Percentiles rank a stretch among this genome's conserved stretches.
Conservation (phyloP, 2,329 filamentous ascomycete species). For the Paecilomyces formosus region DNA sequence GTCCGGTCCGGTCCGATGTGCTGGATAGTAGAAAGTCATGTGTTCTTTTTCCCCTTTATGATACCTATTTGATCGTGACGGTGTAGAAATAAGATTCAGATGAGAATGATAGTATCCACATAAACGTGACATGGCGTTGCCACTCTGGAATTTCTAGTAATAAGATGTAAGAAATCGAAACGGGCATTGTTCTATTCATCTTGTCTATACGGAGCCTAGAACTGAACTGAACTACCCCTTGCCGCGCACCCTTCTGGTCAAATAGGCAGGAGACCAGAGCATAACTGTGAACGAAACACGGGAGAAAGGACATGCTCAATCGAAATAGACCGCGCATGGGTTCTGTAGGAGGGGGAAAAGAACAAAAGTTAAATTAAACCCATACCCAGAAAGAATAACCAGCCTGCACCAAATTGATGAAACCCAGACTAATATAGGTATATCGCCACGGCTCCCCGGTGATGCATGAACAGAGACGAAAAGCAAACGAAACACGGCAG, state of each 20-base stretch:
- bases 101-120: too few relatives aligned
- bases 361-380: neutral
- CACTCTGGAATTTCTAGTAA: neutral
- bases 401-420: neutral
- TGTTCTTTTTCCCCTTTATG: neutral
- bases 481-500: neutral
- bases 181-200: conserved; percentile 5
- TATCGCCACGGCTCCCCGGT: neutral
- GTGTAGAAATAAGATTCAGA: too few relatives aligned
- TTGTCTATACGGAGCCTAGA: neutral
- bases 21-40: too few relatives aligned
- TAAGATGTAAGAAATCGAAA: conserved; percentile 5
- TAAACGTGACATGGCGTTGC: neutral
- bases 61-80: too few relatives aligned
- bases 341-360: neutral
- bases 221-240: too few relatives aligned
- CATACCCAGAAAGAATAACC: conserved; percentile 1
- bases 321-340: neutral
- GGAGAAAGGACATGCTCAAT: neutral
- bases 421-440: neutral
- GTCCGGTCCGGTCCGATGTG: too few relatives aligned
- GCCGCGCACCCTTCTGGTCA: neutral
- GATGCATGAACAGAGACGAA: neutral
- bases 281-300: neutral
- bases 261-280: neutral